Evolutionary conservation across 176 grass and related monocot species (phyloP), one percentile per base, ranked within the genome.

Genomic region (Phragmites australis): DNA sequence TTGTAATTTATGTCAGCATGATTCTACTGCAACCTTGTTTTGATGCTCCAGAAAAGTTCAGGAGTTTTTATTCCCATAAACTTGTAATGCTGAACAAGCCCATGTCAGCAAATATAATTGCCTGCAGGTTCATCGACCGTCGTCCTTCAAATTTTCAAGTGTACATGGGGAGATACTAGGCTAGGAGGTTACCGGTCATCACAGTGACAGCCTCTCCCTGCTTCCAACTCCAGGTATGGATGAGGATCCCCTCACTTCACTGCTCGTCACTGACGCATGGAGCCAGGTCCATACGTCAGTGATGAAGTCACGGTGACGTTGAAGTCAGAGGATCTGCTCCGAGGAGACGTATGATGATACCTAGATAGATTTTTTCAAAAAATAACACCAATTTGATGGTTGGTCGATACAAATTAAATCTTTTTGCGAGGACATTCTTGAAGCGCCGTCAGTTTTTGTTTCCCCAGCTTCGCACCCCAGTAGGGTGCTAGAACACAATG

Each of bases 401-500:
- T 23, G 12, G 51, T n/a, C 30, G 29, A 55, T 18, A 2, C 17
- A 18, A 3, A 34, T 29, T 25, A n/a, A 73, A 65, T 76, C 12
- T 5, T 55, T 64, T 17, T 66, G 11, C 12, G 25, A 44, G 4
- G 26, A 62, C 57, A 30, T 91, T 91, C 94, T 82, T 88, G 90
- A 66, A 88, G 93, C 59, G 88, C 86, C 3, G 50, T 83, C 17
- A 97, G 79, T 9, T 63, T 85, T 72, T 84, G 77, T 66, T 97
- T 97, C 17, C 87, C 87, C 19, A 93, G 52, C 74, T 97, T 97
- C 76, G 72, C 57, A 9, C 91, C 86, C 94, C 91, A 93, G 19
- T 93, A 97, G 5, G 88, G 91, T 43, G 89, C 88, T 54, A 97
- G 70, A 9, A 83, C 70, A 84, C 86, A 97, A 44, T 97, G 91